Evolutionary conservation across 1,284 basidiomycete genomes (phyloP).

Genomic region (Irpex rosettiformis): DNA sequence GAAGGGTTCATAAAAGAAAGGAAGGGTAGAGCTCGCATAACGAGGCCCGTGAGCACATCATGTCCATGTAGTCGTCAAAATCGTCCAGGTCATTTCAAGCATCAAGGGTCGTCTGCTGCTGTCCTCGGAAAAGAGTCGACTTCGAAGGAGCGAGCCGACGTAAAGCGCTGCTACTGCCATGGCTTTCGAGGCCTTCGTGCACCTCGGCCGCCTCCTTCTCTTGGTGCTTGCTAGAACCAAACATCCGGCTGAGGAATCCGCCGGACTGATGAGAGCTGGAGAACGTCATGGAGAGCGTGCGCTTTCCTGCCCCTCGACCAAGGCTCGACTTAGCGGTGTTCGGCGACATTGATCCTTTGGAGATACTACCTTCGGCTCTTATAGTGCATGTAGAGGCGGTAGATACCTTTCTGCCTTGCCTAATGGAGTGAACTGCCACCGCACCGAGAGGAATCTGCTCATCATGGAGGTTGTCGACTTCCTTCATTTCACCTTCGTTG

Average conservation of each 20-base stretch:
- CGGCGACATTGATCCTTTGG: constrained; percentile 16
- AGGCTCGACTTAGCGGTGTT: constrained; percentile 7
- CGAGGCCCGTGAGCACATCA: constrained; percentile 14
- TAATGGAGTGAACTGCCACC: constrained; percentile 41
- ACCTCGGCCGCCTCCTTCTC: constrained; percentile 30
- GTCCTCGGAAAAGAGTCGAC: constrained; percentile 39
- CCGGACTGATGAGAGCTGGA: constrained; percentile 29
- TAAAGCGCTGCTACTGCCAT: constrained; percentile 28
- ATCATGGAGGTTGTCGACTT: constrained; percentile 25
- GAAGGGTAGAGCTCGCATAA: constrained; percentile 4
- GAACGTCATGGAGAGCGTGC: constrained; percentile 1
- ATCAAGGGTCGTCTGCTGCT: constrained; percentile 10
- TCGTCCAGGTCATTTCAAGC: constrained; percentile 15
- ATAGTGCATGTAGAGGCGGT: constrained; percentile 33
- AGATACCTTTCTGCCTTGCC: constrained; percentile 36
- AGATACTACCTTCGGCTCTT: constrained; percentile 11
- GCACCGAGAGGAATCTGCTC: constrained; percentile 38
- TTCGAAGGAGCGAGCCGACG: constrained; percentile 40
- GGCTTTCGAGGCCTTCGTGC: constrained; percentile 31
- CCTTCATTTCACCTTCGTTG: constrained; percentile 39
- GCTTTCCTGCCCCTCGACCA: constrained; percentile 6
- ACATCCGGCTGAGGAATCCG: constrained; percentile 63
- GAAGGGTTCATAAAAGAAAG: constrained; percentile 5
- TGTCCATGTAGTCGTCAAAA: constrained; percentile 13
- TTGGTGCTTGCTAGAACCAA: constrained; percentile 53